phyloP scores from a whole-genome alignment of 768 basidiomycete species.

The Hypsizygus marmoreus region DNA sequence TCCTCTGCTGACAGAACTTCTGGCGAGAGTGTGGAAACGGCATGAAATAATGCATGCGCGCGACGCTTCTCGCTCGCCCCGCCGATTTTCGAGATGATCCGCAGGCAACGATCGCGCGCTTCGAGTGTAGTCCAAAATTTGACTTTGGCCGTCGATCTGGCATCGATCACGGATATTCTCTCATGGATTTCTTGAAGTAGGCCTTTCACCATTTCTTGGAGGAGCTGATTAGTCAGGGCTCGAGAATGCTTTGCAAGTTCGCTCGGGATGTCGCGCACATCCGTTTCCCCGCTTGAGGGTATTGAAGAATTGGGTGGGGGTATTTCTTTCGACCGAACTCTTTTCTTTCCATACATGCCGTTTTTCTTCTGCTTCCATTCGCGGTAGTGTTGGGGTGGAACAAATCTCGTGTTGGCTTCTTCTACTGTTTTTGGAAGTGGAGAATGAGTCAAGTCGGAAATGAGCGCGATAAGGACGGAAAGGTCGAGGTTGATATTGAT shows the following conservation, averaged over 20 bases:
- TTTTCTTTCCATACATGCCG: slow-evolving; percentile 20
- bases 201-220: slow-evolving; percentile 70
- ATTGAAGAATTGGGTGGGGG: slow-evolving; percentile 12
- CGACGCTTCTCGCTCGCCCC: slow-evolving; percentile 67
- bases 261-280: slow-evolving; percentile 32
- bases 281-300: slow-evolving; percentile 22
- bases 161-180: slow-evolving; percentile 33
- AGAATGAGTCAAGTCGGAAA: slow-evolving; percentile 81
- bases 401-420: slow-evolving; percentile 66
- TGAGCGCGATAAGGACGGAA: slow-evolving; percentile 80
- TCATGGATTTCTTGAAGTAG: slow-evolving; percentile 65
- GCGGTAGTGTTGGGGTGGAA: slow-evolving; percentile 55
- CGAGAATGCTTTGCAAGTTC: slow-evolving; percentile 61
- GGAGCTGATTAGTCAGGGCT: slow-evolving; percentile 69
- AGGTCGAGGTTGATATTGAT: slow-evolving; percentile 76
- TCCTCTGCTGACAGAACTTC: slow-evolving; percentile 20
- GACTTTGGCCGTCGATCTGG: slow-evolving; percentile 29
- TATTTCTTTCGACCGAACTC: slow-evolving; percentile 5
- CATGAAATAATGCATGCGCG: slow-evolving; percentile 59
- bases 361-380: slow-evolving; percentile 56
- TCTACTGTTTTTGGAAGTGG: slow-evolving; percentile 56
- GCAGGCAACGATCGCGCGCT: slow-evolving; percentile 68
- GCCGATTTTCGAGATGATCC: slow-evolving; percentile 83
- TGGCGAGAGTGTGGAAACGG: slow-evolving; percentile 15
- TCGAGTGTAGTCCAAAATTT: slow-evolving; percentile 84